Evolutionary conservation across 148 eudicot species (phyloP).

Genomic region (Rhododendron ferrugineum): DNA sequence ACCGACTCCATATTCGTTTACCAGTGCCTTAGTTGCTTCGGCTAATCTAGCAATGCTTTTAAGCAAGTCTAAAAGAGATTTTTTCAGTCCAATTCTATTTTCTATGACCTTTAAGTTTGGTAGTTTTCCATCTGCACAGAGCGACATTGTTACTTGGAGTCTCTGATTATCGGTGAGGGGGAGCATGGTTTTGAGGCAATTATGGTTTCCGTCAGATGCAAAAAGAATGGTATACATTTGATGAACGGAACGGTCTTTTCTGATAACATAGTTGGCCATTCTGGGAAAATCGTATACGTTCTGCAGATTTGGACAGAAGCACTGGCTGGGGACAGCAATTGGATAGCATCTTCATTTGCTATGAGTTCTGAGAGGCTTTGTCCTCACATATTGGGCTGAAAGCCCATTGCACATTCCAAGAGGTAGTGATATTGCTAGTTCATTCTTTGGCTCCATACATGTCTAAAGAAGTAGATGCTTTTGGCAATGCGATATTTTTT

Average conservation of each 20-base stretch:
- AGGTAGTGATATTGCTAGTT: not conserved
- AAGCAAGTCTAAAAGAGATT: slow-evolving; percentile 13
- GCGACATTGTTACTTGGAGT: slow-evolving; percentile 22
- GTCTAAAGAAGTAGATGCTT: not conserved
- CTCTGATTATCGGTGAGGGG: slow-evolving; percentile 22
- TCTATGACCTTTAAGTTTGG: not conserved
- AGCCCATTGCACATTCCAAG: slow-evolving; percentile 5
- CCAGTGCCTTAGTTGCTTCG: slow-evolving; percentile 25
- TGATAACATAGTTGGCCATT: not conserved
- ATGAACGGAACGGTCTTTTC: not conserved
- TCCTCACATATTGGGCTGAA: slow-evolving; percentile 1
- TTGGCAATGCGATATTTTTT: not conserved
- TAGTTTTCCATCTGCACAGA: not conserved
- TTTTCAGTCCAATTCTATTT: not conserved
- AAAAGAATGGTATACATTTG: not conserved
- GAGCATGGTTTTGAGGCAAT: slow-evolving; percentile 27
- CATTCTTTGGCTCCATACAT: not conserved
- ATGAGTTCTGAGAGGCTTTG: slow-evolving; percentile 1
- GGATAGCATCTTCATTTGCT: not conserved
- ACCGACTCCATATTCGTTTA: slow-evolving; percentile 21
- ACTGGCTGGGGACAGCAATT: not conserved
- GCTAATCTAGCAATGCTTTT: slow-evolving; percentile 29
- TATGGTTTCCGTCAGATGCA: slow-evolving; percentile 30
- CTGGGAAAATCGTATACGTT: not conserved
- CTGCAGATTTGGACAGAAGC: not conserved